Base-by-base conservation (phyloP, 2,329 filamentous ascomycete genomes). In the Fusarium duplospermum region DNA sequence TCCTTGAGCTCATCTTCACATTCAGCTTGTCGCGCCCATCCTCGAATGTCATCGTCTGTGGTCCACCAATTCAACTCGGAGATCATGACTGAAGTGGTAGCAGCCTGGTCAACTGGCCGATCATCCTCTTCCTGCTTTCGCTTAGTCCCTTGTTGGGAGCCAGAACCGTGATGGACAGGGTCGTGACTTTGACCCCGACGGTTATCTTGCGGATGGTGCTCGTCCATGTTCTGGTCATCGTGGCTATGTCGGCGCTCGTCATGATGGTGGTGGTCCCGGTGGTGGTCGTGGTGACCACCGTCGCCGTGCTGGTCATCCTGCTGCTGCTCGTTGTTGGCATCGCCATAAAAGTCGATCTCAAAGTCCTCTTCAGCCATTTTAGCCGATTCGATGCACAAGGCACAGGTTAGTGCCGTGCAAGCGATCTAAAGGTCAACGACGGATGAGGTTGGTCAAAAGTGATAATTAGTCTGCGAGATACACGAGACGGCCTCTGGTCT, bases 11-110 rank as follows among this genome's bases (percentile, higher is more conserved):
- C 94, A 54, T 92, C 89, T 82, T 98, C 96, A 76, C 91, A 94
- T 3, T 89, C 90, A n/a, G 93, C 94, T 74, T 93, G 89, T 74
- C 91, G 91, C 27, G 93, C 88, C 94, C 95, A 98, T 60, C 93
- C 93, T 62, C 96, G 93, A 66, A 99, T 90, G 77, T 98, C 95
- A 80, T 99, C 96, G 80, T 99, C 96, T 3, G 93, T 97, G 33
- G 92, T 95, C 96, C 96, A 98, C 96, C 96, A 99, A 82, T 94
- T 93, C 11, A 99, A 87, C 59, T 98, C 96, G 4, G 94, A 95
- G 63, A 98, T 90, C 82, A 97, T 91, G 33, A 98, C 84, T 0
- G 95, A 95, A 27, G 91, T 87, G 1, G 90, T 92, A 2, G 90
- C 90, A 65, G 85, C 85, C 3, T 88, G 86, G 70, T 92, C 90